Conservation (phyloP, 148 eudicot genomes). For the Euryodendron excelsum region DNA sequence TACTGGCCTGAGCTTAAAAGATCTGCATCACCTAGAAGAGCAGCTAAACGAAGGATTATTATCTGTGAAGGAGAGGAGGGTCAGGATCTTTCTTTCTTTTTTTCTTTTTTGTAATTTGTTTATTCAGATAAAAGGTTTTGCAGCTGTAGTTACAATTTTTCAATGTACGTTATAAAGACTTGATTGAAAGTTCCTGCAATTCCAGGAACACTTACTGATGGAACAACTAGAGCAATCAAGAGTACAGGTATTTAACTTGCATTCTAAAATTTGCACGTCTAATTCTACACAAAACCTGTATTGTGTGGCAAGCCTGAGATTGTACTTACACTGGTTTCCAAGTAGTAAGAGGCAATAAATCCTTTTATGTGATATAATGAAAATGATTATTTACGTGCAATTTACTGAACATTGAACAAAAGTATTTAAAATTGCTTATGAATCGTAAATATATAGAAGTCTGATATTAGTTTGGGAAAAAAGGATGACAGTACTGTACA, state of each 20-base stretch:
- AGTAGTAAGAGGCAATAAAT: neutral
- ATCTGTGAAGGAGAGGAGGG: conserved; percentile 75
- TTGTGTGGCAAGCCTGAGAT: neutral
- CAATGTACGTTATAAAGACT: neutral
- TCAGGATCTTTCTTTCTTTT: conserved; percentile 11
- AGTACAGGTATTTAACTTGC: conserved; percentile 37
- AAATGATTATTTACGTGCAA: neutral
- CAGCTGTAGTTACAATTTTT: neutral
- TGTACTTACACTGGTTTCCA: neutral
- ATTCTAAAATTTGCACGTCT: neutral
- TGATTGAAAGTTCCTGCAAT: neutral
- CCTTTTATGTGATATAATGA: neutral
- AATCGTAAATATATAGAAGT: no score
- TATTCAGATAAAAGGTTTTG: neutral
- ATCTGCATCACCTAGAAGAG: conserved; percentile 61
- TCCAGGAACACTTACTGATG: conserved; percentile 66
- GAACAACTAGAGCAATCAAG: conserved; percentile 56
- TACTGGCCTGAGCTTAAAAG: conserved; percentile 47
- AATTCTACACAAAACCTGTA: neutral
- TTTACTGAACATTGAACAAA: neutral
- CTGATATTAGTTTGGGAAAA: no score
- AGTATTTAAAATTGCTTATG: neutral
- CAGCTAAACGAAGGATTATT: conserved; percentile 57
- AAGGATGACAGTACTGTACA: neutral
- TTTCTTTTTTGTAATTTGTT: neutral